A percentile compares a stretch with the other conserved stretches of the same genome.
These are phyloP conservation scores for Henckelia pumila DNA, from an alignment of 257 asterid genomes.

Conservation along the genomic window DNA sequence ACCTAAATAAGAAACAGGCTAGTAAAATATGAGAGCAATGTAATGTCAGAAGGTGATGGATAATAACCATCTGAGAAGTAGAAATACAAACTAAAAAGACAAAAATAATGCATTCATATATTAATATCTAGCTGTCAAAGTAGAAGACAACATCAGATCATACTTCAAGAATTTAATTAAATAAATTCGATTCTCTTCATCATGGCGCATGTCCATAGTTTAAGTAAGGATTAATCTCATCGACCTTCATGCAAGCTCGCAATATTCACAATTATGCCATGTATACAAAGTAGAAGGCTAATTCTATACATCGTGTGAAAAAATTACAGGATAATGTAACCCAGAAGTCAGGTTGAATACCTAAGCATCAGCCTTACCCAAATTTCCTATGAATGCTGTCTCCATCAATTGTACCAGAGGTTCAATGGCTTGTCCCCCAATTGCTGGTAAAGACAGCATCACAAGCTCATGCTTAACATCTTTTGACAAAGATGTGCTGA, in stretches of 20 bases:
- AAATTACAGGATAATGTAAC: background rate
- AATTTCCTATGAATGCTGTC: slow-evolving; percentile 80
- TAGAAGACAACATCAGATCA: background rate
- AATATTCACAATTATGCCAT: background rate
- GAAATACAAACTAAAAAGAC: background rate
- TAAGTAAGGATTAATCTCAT: background rate
- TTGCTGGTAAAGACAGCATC: slow-evolving; percentile 74
- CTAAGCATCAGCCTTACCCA: slow-evolving; percentile 52
- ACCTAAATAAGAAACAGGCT: slow-evolving; percentile 42
- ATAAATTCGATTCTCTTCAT: background rate
- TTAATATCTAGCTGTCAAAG: no score
- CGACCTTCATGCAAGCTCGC: background rate
- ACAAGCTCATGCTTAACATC: slow-evolving; percentile 62
- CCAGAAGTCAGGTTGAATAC: slow-evolving; percentile 3
- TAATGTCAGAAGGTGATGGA: background rate
- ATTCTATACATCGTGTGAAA: background rate
- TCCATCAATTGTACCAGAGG: slow-evolving; percentile 81
- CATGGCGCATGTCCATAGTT: background rate
- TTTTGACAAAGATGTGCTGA: slow-evolving; percentile 26
- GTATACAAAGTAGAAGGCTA: background rate
- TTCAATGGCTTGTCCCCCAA: slow-evolving; percentile 90
- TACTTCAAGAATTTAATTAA: no score
- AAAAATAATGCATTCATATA: background rate
- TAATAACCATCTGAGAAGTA: background rate
- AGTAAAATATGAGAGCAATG: background rate